Base-by-base conservation (phyloP, 306 rosid genomes). In the Corylus americana region DNA sequence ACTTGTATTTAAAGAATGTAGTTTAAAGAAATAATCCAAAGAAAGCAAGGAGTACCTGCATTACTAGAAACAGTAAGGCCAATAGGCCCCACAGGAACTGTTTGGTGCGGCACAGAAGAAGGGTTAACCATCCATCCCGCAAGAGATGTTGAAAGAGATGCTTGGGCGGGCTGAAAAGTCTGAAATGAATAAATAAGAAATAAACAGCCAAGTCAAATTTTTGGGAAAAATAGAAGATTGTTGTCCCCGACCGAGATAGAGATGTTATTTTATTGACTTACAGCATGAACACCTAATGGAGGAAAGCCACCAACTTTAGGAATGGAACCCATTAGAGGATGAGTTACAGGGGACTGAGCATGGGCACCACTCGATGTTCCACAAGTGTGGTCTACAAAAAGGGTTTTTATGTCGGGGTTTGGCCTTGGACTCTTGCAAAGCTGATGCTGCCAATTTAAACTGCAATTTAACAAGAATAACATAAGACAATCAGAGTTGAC, bases 391-490 rank as follows among this genome's bases (percentile, higher is more conserved):
- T 95, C 98, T 5, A 90, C 92, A 68, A 95, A 95, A 71, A 95
- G 91, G 84, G 98, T 95, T 89, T 93, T 95, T 79, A 95, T 95
- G 88, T 95, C 98, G 79, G 98, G 98, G 70, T 93, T 93, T 45
- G 98, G 78, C 89, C 97, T 90, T 39, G 98, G 98, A 74, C 86
- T 93, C 94, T 95, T 95, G 83, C 98, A 95, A 75, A 95, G 98
- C 81, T 95, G 98, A 85, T 95, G 98, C 87, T 95, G 98, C 98
- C 98, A 95, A 78, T 95, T 95, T 84, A 95, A 91, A 83, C 98
- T 95, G 96, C 88, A 81, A 82, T 58, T 63, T 82, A 71, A 88
- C 29, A 62, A 35, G 66, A 59, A 25, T 59, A 59, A 25, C 37
- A 59, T 4, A 20, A 59, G 55, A 48, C 68, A 71, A 47, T 59